Percentiles rank a stretch among this genome's conserved stretches.
Evolutionary conservation across 2,329 filamentous ascomycete genomes (phyloP).

Genomic region (Furcasterigmium sp.): DNA sequence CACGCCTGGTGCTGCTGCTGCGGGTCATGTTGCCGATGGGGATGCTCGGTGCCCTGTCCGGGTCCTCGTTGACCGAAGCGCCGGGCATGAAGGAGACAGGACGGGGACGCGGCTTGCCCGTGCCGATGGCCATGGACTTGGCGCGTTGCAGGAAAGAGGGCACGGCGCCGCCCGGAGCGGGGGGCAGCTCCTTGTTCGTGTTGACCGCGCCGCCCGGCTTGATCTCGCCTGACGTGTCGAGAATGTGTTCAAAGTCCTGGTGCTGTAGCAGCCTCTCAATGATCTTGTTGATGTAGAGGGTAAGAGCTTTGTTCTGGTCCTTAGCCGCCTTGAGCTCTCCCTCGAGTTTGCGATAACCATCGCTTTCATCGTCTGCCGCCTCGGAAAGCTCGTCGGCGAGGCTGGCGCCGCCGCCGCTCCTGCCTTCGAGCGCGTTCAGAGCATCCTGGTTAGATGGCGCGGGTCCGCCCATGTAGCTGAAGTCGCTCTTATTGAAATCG

Average conservation of each 20-base stretch:
- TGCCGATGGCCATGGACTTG: constrained; percentile 52
- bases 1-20: constrained; percentile 47
- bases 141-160: constrained; percentile 54
- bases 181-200: constrained; percentile 79
- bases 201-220: constrained; percentile 31
- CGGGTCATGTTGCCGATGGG: constrained; percentile 58
- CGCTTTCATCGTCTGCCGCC: constrained; percentile 55
- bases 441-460: constrained; percentile 55
- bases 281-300: constrained; percentile 98
- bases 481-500: constrained; percentile 79
- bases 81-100: constrained; percentile 54
- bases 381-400: constrained; percentile 87
- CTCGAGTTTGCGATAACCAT: constrained; percentile 65
- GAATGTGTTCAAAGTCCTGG: constrained; percentile 89
- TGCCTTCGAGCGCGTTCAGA: constrained; percentile 58
- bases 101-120: constrained; percentile 39
- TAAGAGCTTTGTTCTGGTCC: constrained; percentile 95
- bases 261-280: constrained; percentile 92
- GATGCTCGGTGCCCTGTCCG: constrained; percentile 70
- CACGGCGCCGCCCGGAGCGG: constrained; percentile 43
- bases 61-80: constrained; percentile 51
- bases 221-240: constrained; percentile 63
- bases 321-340: constrained; percentile 72
- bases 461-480: constrained; percentile 57
- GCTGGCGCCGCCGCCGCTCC: constrained; percentile 42